Evolutionary conservation across 2,329 filamentous ascomycete genomes (phyloP).

Genomic region (Mycogone perniciosa): DNA sequence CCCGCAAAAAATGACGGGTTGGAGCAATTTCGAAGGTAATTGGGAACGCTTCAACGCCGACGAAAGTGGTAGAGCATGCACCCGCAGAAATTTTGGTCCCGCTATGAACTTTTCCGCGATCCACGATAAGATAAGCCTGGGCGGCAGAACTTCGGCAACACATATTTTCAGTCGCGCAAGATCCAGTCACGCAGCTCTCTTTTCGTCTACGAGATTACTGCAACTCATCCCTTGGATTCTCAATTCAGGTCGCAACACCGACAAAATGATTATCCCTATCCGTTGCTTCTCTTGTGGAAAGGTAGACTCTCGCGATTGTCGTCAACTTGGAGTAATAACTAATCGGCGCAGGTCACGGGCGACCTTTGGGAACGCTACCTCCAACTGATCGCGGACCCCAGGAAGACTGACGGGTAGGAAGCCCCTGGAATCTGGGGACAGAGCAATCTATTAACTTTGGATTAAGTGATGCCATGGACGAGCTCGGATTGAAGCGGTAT

Average conservation of each 20-base stretch:
- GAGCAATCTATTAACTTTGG: not conserved
- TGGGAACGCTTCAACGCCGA: slow-evolving; percentile 12
- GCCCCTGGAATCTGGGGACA: not conserved
- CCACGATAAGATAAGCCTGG: slow-evolving; percentile 35
- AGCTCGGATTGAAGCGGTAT: slow-evolving; percentile 88
- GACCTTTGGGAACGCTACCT: slow-evolving; percentile 98
- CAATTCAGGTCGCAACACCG: slow-evolving; percentile 8
- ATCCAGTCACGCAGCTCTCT: slow-evolving; percentile 3
- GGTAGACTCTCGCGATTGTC: slow-evolving; percentile 46
- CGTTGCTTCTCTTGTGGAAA: slow-evolving; percentile 99
- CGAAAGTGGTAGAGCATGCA: slow-evolving; percentile 8
- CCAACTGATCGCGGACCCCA: slow-evolving; percentile 70
- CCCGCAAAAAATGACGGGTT: not conserved
- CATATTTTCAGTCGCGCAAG: slow-evolving; percentile 19
- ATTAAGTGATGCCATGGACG: slow-evolving; percentile 85
- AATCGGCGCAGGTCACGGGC: slow-evolving; percentile 69
- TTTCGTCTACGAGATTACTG: slow-evolving; percentile 17
- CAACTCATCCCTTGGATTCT: not conserved
- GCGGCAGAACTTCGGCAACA: slow-evolving; percentile 26
- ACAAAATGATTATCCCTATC: slow-evolving; percentile 94
- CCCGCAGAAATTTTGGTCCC: slow-evolving; percentile 34
- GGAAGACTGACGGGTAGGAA: slow-evolving; percentile 63
- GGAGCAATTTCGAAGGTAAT: slow-evolving; percentile 2
- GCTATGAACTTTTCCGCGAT: slow-evolving; percentile 31
- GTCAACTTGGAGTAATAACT: slow-evolving; percentile 15